Evolutionary conservation across 2,329 filamentous ascomycete genomes (phyloP).

Genomic region (Aspergillus uvarum): DNA sequence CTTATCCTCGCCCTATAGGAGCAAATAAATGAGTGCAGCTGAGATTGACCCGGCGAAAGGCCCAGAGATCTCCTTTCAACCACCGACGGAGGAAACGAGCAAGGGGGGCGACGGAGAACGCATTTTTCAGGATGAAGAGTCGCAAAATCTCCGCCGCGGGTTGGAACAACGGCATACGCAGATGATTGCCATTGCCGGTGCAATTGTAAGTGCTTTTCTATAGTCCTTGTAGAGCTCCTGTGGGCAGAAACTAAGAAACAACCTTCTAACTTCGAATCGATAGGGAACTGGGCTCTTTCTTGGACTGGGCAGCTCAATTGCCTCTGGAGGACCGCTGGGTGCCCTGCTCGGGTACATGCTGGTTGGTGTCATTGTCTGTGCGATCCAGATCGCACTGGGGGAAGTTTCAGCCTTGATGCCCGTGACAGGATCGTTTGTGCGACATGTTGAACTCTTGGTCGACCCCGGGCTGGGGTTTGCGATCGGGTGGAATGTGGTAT

Average conservation of each 20-base stretch:
- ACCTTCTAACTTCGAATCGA: neutral
- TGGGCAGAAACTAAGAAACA: neutral
- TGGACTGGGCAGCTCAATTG: constrained; percentile 52
- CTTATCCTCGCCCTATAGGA: neutral
- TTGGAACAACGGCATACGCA: constrained; percentile 47
- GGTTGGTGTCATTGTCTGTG: constrained; percentile 51
- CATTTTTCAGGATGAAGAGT: constrained; percentile 44
- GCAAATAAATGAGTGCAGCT: neutral
- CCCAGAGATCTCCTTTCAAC: neutral
- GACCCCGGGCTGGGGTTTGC: constrained; percentile 53
- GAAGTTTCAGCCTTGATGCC: constrained; percentile 54
- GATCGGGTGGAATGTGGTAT: constrained; percentile 50
- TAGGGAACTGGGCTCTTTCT: constrained; percentile 53
- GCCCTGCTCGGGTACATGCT: constrained; percentile 53
- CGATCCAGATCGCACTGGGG: constrained; percentile 53
- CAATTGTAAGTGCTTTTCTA: constrained; percentile 33
- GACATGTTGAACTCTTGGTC: constrained; percentile 52
- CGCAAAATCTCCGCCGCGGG: constrained; percentile 47
- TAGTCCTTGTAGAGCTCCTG: neutral
- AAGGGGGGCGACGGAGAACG: neutral
- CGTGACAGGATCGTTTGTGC: constrained; percentile 52
- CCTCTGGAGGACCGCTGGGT: constrained; percentile 51
- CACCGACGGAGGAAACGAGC: neutral
- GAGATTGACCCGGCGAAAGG: neutral
- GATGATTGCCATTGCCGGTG: constrained; percentile 48